These are phyloP conservation scores for Backusella liffmaniae DNA, from an alignment of 192 early-diverging fungal species.

Conservation along the genomic window DNA sequence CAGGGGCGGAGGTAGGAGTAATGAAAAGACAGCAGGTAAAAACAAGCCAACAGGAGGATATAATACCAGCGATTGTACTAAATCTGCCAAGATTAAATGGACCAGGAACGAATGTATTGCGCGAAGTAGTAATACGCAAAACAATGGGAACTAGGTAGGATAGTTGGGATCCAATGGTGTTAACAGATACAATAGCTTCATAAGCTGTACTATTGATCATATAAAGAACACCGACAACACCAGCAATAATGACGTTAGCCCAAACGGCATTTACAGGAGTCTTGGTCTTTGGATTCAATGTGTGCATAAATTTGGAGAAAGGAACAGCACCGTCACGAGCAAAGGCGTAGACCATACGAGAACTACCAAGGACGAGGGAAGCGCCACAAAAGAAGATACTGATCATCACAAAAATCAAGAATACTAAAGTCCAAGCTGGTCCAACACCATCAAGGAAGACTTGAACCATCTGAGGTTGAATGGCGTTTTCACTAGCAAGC, in stretches of 20 bases:
- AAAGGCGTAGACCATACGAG: conserved; percentile 59
- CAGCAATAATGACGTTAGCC: conserved; percentile 51
- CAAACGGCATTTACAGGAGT: conserved; percentile 49
- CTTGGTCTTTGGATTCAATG: conserved; percentile 39
- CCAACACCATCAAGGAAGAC: conserved; percentile 50
- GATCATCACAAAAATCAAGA: conserved; percentile 46
- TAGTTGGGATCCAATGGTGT: conserved; percentile 50
- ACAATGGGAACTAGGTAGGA: conserved; percentile 54
- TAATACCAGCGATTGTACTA: conserved; percentile 36
- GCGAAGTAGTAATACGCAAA: conserved; percentile 41
- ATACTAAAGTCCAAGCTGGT: conserved; percentile 41
- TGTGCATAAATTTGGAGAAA: conserved; percentile 45
- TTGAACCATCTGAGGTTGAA: conserved; percentile 41
- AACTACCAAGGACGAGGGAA: conserved; percentile 44
- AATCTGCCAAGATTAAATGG: conserved; percentile 46
- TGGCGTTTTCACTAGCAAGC: conserved; percentile 33
- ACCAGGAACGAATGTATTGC: conserved; percentile 44
- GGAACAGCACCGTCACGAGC: conserved; percentile 57
- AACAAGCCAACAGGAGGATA: conserved; percentile 42
- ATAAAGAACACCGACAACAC: conserved; percentile 47
- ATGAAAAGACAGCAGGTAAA: conserved; percentile 43
- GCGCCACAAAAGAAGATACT: conserved; percentile 50
- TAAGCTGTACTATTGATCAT: conserved; percentile 50
- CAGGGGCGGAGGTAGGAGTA: conserved; percentile 36
- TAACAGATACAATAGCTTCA: conserved; percentile 53